Evolutionary conservation across 805 yeast species (phyloP).

Genomic region (Yarrowia phangngaensis): DNA sequence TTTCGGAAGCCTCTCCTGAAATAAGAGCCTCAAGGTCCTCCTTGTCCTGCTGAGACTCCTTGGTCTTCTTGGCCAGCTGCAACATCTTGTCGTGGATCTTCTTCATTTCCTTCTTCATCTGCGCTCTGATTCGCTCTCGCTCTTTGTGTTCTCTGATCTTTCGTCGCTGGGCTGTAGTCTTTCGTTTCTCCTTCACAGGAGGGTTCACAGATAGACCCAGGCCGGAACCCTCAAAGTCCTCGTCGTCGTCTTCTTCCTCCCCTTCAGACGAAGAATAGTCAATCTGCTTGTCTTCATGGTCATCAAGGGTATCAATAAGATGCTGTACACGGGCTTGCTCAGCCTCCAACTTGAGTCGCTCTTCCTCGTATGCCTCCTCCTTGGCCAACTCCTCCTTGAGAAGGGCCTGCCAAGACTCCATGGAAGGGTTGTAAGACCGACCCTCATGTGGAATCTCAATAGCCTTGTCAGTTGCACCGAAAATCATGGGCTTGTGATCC

Average conservation of each 20-base stretch:
- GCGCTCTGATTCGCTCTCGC: constrained; percentile 38
- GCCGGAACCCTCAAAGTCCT: constrained; percentile 40
- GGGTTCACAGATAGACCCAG: constrained; percentile 61
- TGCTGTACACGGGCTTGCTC: constrained; percentile 61
- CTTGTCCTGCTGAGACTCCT: constrained; percentile 31
- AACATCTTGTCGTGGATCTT: constrained; percentile 56
- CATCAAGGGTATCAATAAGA: constrained; percentile 53
- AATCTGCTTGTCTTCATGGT: constrained; percentile 34
- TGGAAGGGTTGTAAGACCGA: constrained; percentile 86
- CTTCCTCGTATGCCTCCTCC: constrained; percentile 65
- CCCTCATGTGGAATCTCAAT: constrained; percentile 70
- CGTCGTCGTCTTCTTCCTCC: constrained; percentile 37
- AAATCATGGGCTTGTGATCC: constrained; percentile 55
- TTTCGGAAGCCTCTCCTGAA: constrained; percentile 33
- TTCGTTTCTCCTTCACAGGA: constrained; percentile 63
- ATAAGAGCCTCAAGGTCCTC: constrained; percentile 28
- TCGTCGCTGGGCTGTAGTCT: constrained; percentile 75
- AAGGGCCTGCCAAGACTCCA: constrained; percentile 74
- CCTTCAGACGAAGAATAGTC: constrained; percentile 35
- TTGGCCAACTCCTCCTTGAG: constrained; percentile 60
- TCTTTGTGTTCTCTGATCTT: constrained; percentile 61
- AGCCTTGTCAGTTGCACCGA: constrained; percentile 43
- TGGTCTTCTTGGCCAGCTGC: constrained; percentile 50
- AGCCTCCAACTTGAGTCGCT: constrained; percentile 57
- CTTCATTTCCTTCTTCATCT: constrained; percentile 48